These are phyloP conservation scores for Saprolegnia parasitica DNA, from an alignment of 352 stramenopile species.

Conservation along the genomic window DNA sequence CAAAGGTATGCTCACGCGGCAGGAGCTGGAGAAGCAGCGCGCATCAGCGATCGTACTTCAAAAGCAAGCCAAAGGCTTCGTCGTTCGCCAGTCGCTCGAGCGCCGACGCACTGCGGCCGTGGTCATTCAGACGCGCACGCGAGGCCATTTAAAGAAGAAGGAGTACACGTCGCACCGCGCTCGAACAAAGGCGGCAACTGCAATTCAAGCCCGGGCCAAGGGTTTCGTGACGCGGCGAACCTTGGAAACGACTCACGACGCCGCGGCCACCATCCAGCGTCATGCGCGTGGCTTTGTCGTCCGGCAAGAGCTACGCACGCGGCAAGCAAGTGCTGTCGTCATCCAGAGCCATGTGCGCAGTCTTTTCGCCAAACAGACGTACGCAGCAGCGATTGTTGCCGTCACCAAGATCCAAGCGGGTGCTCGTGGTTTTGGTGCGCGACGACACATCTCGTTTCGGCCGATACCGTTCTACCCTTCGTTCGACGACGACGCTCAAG, in stretches of 20 bases:
- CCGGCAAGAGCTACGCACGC: neutral
- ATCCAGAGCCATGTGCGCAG: conserved; percentile 7
- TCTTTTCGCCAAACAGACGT: conserved; percentile 8
- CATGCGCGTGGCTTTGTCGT: conserved; percentile 1
- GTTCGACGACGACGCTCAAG: conserved; percentile 9
- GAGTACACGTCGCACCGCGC: neutral
- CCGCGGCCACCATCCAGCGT: conserved; percentile 17
- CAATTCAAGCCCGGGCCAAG: conserved; percentile 24
- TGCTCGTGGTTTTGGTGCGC: conserved; percentile 3
- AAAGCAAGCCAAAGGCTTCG: neutral
- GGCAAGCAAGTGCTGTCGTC: neutral
- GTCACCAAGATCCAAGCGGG: conserved; percentile 27
- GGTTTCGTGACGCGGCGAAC: conserved; percentile 9
- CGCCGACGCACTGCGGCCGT: conserved; percentile 1
- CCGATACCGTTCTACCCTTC: neutral
- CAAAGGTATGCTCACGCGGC: conserved; percentile 12
- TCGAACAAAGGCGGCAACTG: conserved; percentile 11
- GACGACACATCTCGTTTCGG: conserved; percentile 8
- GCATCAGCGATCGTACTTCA: neutral
- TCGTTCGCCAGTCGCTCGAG: neutral
- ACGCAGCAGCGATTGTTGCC: neutral
- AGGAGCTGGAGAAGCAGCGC: conserved; percentile 14
- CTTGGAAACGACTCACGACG: neutral
- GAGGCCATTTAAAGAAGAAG: conserved; percentile 4
- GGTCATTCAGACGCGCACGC: conserved; percentile 3